Base-by-base conservation (phyloP, 176 grass and related monocot species). In the Phoenix dactylifera region DNA sequence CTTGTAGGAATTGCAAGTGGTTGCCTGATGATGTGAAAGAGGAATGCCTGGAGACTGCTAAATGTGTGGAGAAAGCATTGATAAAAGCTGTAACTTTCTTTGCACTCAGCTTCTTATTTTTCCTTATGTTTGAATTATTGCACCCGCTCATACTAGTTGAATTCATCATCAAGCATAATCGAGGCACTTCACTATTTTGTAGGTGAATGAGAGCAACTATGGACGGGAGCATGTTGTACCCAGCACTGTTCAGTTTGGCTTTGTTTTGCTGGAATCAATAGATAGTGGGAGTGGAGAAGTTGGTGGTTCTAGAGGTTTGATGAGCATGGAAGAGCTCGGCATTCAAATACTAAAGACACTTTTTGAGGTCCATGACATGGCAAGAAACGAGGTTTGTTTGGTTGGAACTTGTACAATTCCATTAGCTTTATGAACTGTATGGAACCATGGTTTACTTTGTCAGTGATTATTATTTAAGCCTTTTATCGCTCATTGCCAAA, bases 321-420 rank as follows among this genome's bases (percentile, higher is more conserved):
- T 78, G 75, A 68, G 54, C 58, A 80, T 78, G 22, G 75, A 78
- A 80, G 76, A 86, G 67, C 72, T 95, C 17, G 80, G 85, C 15
- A 60, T 79, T 74, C 70, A 62, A 72, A 89, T 95, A 79, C 72
- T 95, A 52, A 89, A 63, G 63, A 80, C 73, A 55, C 59, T 95
- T 18, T 95, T 89, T 81, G 90, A 84, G 67, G 67, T 86, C 51
- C 90, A 89, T 44, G 86, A 74, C 64, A 86, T 84, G 74, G 74
- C 82, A 48, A 77, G 74, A 55, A 89, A 80, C 65, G 74, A 89
- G 80, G 79, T 76, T 60, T 54, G 69, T 30, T 51, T 67, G 35
- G 24, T 74, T 62, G 15, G 16, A 55, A 26, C 14, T 74, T 72
- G 23, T 71, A 66, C 1, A 68, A 44, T 12, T 44, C 10, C 35